Evolutionary conservation across 495 filamentous ascomycete species (phyloP), one percentile per base, ranked within the genome.

Genomic region (Oidiodendron maius): DNA sequence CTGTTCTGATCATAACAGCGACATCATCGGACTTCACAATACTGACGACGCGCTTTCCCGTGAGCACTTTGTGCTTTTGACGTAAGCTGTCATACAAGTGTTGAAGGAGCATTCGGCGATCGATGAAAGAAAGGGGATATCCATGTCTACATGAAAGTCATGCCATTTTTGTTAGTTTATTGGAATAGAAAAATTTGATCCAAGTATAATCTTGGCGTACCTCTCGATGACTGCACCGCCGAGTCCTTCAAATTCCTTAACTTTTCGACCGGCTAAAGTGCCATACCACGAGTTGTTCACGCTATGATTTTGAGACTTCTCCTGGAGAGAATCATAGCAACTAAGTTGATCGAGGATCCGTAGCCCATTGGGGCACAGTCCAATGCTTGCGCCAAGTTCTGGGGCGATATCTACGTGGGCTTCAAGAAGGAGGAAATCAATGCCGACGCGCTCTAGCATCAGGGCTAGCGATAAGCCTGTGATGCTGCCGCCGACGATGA

Each of bases 271-370:
- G 26, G 10, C 1, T 16, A 11, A 17, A 55, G 48, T 12, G 45
- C n/a, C 18, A 55, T 58, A 1, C 61, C 58, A 40, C 58, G 44
- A 18, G 20, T 30, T 25, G 36, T 50, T 16, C 40, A 16, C 10
- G 37, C 44, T 18, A 26, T 30, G 1, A 52, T 13, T 11, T 28
- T 57, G 0, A 52, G 45, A 50, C 16, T 41, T 20, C 1, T 57
- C n/a, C 4, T 13, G 43, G 44, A 63, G 38, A 1, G 17, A 17
- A 20, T 71, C 56, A 35, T 59, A 71, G 12, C 64, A 45, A 0
- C 69, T 71, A 35, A 71, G 35, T 41, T 71, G 69, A 25, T 67
- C 61, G 16, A 64, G 18, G 10, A 64, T 53, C 20, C 64, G 44
- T 8, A 46, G 16, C 4, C 61, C 52, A 23, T 64, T 60, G 1